Conservation (phyloP, 495 filamentous ascomycete species). For the Pyronema omphalodes region DNA sequence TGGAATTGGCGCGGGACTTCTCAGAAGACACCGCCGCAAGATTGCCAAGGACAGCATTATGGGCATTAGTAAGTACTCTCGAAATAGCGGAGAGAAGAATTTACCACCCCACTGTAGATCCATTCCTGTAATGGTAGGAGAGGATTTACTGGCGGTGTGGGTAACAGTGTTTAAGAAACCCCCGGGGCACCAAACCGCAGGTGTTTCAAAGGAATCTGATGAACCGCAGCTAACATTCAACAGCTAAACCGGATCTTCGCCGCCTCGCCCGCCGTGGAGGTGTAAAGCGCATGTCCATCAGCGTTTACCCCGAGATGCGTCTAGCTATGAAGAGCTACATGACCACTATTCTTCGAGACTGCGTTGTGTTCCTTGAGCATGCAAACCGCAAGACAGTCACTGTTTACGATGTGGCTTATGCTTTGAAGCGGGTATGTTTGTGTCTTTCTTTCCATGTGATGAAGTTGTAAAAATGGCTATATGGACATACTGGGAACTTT, state of each 20-base stretch:
- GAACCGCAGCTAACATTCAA: background rate
- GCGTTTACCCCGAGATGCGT: slow-evolving; percentile 56
- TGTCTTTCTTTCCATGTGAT: background rate
- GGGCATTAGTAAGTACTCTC: background rate
- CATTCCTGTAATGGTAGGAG: background rate
- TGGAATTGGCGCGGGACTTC: background rate
- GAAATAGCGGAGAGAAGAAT: background rate
- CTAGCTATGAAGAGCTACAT: slow-evolving; percentile 35
- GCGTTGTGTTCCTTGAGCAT: slow-evolving; percentile 35
- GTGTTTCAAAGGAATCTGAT: background rate
- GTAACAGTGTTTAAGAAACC: background rate
- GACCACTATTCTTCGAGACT: slow-evolving; percentile 35
- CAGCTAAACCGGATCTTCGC: background rate
- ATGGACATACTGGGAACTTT: too few species aligned
- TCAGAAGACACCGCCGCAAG: background rate
- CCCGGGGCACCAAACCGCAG: background rate
- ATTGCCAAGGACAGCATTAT: background rate
- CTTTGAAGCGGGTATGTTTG: slow-evolving; percentile 31
- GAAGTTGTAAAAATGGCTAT: too few species aligned
- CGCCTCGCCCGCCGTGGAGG: slow-evolving; percentile 66
- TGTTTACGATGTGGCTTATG: slow-evolving; percentile 44
- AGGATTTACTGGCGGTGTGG: background rate
- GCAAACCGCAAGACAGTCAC: slow-evolving; percentile 40
- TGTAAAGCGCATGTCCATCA: slow-evolving; percentile 48
- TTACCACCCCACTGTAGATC: background rate